phyloP scores from a whole-genome alignment of 2,329 filamentous ascomycete genomes.

The Eutypella sp. region DNA sequence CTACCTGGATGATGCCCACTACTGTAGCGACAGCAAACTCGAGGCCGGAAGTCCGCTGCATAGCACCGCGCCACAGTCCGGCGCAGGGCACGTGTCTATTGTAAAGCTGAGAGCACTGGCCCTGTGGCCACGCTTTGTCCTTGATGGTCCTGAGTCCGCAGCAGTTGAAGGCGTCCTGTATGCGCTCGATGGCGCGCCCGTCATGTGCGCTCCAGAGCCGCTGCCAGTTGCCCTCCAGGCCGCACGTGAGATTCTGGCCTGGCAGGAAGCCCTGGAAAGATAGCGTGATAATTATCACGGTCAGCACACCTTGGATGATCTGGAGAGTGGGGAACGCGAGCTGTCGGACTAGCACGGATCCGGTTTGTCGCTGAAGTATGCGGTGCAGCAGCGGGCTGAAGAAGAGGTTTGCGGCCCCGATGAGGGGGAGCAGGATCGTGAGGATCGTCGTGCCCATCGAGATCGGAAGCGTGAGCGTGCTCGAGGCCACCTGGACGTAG shows the following conservation, averaged over 20 bases:
- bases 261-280: constrained; percentile 28
- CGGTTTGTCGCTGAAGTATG: not conserved
- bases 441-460: constrained; percentile 23
- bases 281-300: constrained; percentile 41
- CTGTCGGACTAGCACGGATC: constrained; percentile 6
- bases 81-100: constrained; percentile 44
- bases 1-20: constrained; percentile 55
- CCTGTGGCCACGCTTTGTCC: constrained; percentile 56
- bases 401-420: constrained; percentile 22
- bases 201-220: constrained; percentile 48
- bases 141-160: constrained; percentile 56
- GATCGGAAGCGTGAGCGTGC: constrained; percentile 24
- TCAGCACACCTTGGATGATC: constrained; percentile 36
- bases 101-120: constrained; percentile 41
- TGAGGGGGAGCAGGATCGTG: constrained; percentile 24
- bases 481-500: constrained; percentile 24
- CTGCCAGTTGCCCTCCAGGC: constrained; percentile 53
- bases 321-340: constrained; percentile 33
- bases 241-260: constrained; percentile 39
- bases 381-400: constrained; percentile 13
- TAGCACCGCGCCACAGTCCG: constrained; percentile 49
- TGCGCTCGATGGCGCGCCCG: constrained; percentile 42
- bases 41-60: constrained; percentile 49
- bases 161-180: constrained; percentile 63
- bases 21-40: constrained; percentile 49